Conservation (phyloP, 345 rosid genomes). For the Rhizophora apiculata region DNA sequence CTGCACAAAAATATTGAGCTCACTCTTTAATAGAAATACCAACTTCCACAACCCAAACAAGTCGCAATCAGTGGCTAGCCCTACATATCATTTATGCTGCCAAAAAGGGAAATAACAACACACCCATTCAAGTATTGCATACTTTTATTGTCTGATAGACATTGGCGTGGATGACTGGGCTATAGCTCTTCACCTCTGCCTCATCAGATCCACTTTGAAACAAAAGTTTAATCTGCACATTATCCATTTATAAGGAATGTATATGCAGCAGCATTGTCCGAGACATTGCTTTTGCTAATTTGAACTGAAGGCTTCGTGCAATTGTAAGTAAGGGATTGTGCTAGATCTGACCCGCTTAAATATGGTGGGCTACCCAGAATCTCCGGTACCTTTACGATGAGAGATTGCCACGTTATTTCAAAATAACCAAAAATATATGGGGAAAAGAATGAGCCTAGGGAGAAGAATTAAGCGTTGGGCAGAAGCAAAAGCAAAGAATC, state of each 20-base stretch:
- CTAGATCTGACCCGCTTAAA: constrained; percentile 78
- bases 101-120: constrained; percentile 66
- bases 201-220: constrained; percentile 97
- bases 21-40: constrained; percentile 15
- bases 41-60: neutral
- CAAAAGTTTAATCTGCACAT: constrained; percentile 80
- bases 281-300: no score
- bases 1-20: constrained; percentile 43
- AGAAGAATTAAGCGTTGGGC: neutral
- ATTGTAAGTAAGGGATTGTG: constrained; percentile 4
- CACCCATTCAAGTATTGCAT: constrained; percentile 69
- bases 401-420: constrained; percentile 7
- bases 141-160: constrained; percentile 98
- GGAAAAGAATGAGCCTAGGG: neutral
- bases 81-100: constrained; percentile 22
- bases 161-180: constrained; percentile 91
- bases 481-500: neutral
- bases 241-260: constrained; percentile 2
- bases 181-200: constrained; percentile 76
- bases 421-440: neutral
- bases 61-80: constrained; percentile 19
- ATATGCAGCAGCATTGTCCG: constrained; percentile 2
- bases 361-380: constrained; percentile 95
- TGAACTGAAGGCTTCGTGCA: neutral
- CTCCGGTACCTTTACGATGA: constrained; percentile 75